Conservation (phyloP, 352 stramenopile species). For the Albugo laibachii region DNA sequence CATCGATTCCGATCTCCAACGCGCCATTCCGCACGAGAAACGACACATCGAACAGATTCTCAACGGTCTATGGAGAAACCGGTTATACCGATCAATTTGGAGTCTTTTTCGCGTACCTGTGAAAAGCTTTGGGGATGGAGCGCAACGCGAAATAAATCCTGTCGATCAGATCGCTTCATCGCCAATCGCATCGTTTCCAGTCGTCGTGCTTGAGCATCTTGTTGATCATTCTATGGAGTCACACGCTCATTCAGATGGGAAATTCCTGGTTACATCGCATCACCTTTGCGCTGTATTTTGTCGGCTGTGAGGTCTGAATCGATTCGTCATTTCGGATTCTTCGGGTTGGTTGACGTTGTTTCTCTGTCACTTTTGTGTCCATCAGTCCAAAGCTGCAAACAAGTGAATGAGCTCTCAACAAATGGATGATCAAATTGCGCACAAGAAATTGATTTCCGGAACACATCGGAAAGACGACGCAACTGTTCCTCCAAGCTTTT, state of each 20-base stretch:
- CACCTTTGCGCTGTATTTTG: conserved; percentile 61
- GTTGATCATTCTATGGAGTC: conserved; percentile 31
- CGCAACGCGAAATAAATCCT: conserved; percentile 49
- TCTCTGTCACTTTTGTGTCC: conserved; percentile 54
- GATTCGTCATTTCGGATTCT: conserved; percentile 25
- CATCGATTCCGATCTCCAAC: conserved; percentile 44
- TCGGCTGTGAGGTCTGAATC: conserved; percentile 30
- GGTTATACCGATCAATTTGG: neutral
- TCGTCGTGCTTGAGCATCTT: conserved; percentile 54
- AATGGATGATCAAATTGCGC: conserved; percentile 4
- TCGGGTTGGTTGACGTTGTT: conserved; percentile 31
- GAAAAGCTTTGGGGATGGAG: conserved; percentile 56
- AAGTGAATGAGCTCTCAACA: conserved; percentile 6
- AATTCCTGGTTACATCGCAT: neutral
- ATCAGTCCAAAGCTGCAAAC: conserved; percentile 34
- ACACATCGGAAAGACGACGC: conserved; percentile 53
- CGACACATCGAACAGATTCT: conserved; percentile 72
- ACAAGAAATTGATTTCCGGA: conserved; percentile 53
- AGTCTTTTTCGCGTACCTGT: conserved; percentile 16
- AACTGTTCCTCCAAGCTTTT: conserved; percentile 25
- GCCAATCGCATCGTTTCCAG: conserved; percentile 45
- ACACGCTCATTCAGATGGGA: neutral
- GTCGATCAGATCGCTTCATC: conserved; percentile 17
- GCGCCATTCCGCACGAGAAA: conserved; percentile 58
- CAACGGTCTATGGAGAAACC: conserved; percentile 29